phyloP scores from a whole-genome alignment of 2,329 filamentous ascomycete genomes.

The Mycocentrospora acerina region DNA sequence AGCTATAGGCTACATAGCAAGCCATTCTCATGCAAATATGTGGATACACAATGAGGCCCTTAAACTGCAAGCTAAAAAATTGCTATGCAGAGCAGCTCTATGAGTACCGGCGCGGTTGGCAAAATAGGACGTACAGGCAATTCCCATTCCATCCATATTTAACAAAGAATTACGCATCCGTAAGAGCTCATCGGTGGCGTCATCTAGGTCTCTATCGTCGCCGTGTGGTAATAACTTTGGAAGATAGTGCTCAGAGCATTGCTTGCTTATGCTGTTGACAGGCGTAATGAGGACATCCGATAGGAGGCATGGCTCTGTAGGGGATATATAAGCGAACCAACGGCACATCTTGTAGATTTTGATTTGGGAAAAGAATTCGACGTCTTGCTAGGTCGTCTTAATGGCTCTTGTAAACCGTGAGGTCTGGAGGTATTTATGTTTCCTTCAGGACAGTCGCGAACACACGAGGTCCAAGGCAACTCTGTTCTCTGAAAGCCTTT shows the following conservation, averaged over 20 bases:
- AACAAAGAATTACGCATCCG: slow-evolving; percentile 54
- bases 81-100: too few species aligned
- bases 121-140: slow-evolving; percentile 45
- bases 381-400: too few species aligned
- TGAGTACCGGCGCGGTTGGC: too few species aligned
- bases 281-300: slow-evolving; percentile 56
- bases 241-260: slow-evolving; percentile 54
- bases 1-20: too few species aligned
- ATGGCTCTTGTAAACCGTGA: too few species aligned
- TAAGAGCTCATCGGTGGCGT: slow-evolving; percentile 47
- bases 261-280: slow-evolving; percentile 39
- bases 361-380: too few species aligned
- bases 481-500: too few species aligned
- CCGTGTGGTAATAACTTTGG: slow-evolving; percentile 53
- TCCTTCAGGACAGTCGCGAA: neutral
- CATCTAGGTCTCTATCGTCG: slow-evolving; percentile 42
- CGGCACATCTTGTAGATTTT: slow-evolving; percentile 45
- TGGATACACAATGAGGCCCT: too few species aligned
- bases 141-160: slow-evolving; percentile 59
- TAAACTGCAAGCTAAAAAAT: too few species aligned
- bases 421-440: neutral
- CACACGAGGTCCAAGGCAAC: too few species aligned
- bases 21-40: too few species aligned
- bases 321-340: slow-evolving; percentile 59
- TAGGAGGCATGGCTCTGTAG: slow-evolving; percentile 55